A percentile compares a stretch with the other conserved stretches of the same genome.
Evolutionary conservation across 306 rosid species (phyloP).

Genomic region (Canavalia ensiformis): DNA sequence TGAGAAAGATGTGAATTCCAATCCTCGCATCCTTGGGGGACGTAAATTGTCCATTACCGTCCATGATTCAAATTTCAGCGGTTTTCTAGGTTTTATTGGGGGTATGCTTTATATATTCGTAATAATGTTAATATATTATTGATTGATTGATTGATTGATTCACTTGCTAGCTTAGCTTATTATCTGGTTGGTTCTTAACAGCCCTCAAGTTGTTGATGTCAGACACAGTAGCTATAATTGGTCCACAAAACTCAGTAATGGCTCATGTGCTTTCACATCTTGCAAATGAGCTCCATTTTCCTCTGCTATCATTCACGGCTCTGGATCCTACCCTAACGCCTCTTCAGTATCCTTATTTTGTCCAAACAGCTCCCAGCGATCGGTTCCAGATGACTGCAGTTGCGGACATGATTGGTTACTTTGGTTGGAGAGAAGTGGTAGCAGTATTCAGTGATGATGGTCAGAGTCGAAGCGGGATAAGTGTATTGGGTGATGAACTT

Average conservation of each 20-base stretch:
- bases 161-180: neutral
- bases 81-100: slow-evolving; percentile 73
- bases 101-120: slow-evolving; percentile 43
- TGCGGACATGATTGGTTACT: slow-evolving; percentile 66
- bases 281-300: slow-evolving; percentile 79
- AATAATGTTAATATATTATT: neutral
- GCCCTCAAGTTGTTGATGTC: slow-evolving; percentile 78
- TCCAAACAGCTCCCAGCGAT: slow-evolving; percentile 74
- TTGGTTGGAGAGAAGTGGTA: slow-evolving; percentile 75
- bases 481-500: slow-evolving; percentile 71
- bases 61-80: slow-evolving; percentile 76
- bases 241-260: slow-evolving; percentile 81
- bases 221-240: slow-evolving; percentile 69
- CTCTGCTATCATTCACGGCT: slow-evolving; percentile 75
- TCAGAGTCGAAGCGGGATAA: slow-evolving; percentile 74
- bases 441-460: slow-evolving; percentile 78
- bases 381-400: slow-evolving; percentile 82
- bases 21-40: slow-evolving; percentile 68
- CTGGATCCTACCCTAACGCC: slow-evolving; percentile 84
- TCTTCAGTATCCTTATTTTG: slow-evolving; percentile 77
- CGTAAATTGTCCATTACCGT: slow-evolving; percentile 56
- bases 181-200: slow-evolving; percentile 35
- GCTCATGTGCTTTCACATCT: slow-evolving; percentile 76
- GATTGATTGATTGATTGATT: neutral
- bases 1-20: slow-evolving; percentile 75